Evolutionary conservation across 208 protist species (phyloP).

Genomic region (Leishmania tarentolae): DNA sequence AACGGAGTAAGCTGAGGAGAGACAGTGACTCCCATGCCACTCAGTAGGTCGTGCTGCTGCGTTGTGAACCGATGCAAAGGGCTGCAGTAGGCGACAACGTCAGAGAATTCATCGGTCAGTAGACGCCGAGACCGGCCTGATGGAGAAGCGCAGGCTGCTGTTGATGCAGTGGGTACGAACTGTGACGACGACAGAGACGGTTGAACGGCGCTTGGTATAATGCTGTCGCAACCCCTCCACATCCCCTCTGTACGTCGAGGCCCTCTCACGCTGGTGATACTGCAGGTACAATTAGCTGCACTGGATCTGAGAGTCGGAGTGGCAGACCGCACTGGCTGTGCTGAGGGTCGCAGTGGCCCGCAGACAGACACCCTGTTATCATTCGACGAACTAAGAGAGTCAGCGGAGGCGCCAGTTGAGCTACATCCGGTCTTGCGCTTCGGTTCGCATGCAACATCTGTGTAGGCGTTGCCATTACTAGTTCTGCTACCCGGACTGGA

Average conservation of each 20-base stretch:
- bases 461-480: background rate
- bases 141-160: background rate
- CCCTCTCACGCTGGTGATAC: background rate
- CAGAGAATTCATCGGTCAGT: slow-evolving; percentile 33
- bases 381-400: background rate
- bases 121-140: slow-evolving; percentile 4
- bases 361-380: slow-evolving; percentile 3
- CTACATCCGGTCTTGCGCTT: background rate
- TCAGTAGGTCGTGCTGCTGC: slow-evolving; percentile 25
- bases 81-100: slow-evolving; percentile 39
- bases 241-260: background rate
- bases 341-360: background rate
- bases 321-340: slow-evolving; percentile 3
- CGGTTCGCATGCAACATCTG: background rate
- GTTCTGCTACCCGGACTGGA: background rate
- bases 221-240: background rate
- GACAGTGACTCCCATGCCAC: slow-evolving; percentile 19
- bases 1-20: slow-evolving; percentile 21
- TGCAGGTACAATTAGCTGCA: background rate
- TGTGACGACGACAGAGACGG: slow-evolving; percentile 20
- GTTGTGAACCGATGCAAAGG: slow-evolving; percentile 14
- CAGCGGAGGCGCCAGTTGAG: background rate
- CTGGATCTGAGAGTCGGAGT: slow-evolving; percentile 10
- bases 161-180: slow-evolving; percentile 7
- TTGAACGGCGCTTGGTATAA: slow-evolving; percentile 14